A percentile compares a stretch with the other conserved stretches of the same genome.
phyloP scores from a whole-genome alignment of 805 yeast species.

The Wickerhamomyces sydowiorum region DNA sequence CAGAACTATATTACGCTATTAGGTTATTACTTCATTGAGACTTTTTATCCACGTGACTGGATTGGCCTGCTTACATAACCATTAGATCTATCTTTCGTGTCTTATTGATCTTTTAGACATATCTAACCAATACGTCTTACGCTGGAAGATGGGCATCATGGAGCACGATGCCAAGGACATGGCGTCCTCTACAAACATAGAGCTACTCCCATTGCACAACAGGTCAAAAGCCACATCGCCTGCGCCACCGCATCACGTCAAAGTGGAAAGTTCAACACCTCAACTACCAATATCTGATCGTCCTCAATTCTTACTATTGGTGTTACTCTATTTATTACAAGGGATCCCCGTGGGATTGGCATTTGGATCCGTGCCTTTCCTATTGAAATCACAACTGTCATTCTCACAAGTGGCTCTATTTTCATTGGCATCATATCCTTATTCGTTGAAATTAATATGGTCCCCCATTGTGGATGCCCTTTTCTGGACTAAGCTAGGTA shows the following conservation, averaged over 20 bases:
- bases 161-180: neutral
- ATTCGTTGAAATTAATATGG: conserved; percentile 89
- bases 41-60: too few species aligned
- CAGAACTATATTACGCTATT: neutral
- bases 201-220: conserved; percentile 17
- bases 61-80: too few species aligned
- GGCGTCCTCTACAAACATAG: conserved; percentile 6
- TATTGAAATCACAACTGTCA: conserved; percentile 74
- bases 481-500: conserved; percentile 61
- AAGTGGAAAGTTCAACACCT: conserved; percentile 1
- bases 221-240: conserved; percentile 8
- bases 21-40: too few species aligned
- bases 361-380: conserved; percentile 89
- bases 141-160: neutral
- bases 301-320: conserved; percentile 68
- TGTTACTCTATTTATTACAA: conserved; percentile 75
- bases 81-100: too few species aligned
- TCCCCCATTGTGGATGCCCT: conserved; percentile 93
- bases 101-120: too few species aligned
- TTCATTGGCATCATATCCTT: conserved; percentile 90
- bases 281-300: conserved; percentile 44
- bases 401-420: conserved; percentile 90
- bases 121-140: too few species aligned
- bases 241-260: conserved; percentile 7
- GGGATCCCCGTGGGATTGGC: conserved; percentile 98